Conservation (phyloP, 768 basidiomycete species). For the Trametes sanguinea region DNA sequence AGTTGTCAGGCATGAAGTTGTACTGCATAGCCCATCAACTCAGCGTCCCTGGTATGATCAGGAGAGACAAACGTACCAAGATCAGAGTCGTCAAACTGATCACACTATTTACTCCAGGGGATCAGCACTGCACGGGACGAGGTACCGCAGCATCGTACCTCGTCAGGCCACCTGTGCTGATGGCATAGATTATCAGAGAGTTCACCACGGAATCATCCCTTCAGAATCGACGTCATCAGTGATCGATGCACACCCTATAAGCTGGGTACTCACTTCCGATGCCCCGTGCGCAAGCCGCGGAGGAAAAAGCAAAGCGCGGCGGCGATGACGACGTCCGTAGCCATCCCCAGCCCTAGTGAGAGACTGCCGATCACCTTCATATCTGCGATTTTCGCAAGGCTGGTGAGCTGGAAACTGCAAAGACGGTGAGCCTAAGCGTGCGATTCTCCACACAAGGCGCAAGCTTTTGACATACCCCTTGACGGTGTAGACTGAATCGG, state of each 20-base stretch:
- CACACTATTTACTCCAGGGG: conserved; percentile 33
- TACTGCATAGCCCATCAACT: conserved; percentile 43
- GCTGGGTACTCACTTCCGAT: conserved; percentile 36
- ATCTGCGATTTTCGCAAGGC: conserved; percentile 42
- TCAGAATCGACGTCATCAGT: conserved; percentile 6
- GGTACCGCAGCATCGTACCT: conserved; percentile 40
- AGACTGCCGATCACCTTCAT: conserved; percentile 52
- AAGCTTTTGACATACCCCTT: conserved; percentile 40
- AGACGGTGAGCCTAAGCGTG: not conserved
- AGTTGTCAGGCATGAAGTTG: conserved; percentile 52
- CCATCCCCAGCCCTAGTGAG: conserved; percentile 50
- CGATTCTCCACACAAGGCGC: not conserved
- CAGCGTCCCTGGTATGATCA: not conserved
- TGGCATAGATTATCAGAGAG: conserved; percentile 56
- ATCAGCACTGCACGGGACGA: not conserved
- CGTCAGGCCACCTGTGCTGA: conserved; percentile 66
- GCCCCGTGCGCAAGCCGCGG: conserved; percentile 52
- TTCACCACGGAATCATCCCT: conserved; percentile 63
- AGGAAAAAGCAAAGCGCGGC: conserved; percentile 55
- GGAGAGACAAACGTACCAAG: conserved; percentile 43
- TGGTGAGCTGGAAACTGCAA: conserved; percentile 28
- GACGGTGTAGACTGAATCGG: conserved; percentile 42
- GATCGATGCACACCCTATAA: not conserved
- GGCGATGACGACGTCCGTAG: conserved; percentile 55
- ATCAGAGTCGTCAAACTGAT: conserved; percentile 55